These are phyloP conservation scores for Pestalotiopsis sp. DNA, from an alignment of 2,329 filamentous ascomycete species.

Conservation along the genomic window DNA sequence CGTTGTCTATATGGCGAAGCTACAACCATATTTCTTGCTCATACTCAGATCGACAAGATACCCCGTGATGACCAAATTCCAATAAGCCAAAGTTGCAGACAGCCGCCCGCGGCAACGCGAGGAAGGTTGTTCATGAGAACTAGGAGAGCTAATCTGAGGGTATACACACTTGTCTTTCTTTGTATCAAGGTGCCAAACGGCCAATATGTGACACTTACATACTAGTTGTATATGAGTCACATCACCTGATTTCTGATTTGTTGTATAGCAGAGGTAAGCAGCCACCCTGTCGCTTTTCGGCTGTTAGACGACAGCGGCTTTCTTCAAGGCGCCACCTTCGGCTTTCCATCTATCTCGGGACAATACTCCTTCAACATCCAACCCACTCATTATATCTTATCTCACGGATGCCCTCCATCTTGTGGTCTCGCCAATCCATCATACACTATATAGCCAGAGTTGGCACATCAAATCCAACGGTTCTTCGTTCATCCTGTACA, in stretches of 20 bases:
- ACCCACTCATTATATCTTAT: neutral
- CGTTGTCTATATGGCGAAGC: constrained; percentile 8
- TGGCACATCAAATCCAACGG: neutral
- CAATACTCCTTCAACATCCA: neutral
- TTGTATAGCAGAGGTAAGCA: neutral
- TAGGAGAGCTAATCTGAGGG: constrained; percentile 61
- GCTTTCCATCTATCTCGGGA: neutral
- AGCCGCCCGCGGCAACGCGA: constrained; percentile 31
- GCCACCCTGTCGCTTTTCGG: neutral
- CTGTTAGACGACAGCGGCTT: neutral
- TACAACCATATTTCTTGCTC: constrained; percentile 18
- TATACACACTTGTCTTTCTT: constrained; percentile 15
- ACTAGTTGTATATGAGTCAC: neutral
- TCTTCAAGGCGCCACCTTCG: neutral
- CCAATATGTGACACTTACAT: neutral
- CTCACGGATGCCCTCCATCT: constrained; percentile 11
- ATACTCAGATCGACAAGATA: constrained; percentile 28
- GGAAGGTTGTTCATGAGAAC: constrained; percentile 55
- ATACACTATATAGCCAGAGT: neutral
- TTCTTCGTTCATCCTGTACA: neutral
- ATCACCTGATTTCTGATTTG: neutral
- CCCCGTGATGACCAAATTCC: constrained; percentile 56
- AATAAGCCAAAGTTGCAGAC: constrained; percentile 63
- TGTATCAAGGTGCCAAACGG: neutral
- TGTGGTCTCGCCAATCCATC: neutral